These are phyloP conservation scores for Citeromyces siamensis DNA, from an alignment of 1,139 yeast species.

Conservation along the genomic window DNA sequence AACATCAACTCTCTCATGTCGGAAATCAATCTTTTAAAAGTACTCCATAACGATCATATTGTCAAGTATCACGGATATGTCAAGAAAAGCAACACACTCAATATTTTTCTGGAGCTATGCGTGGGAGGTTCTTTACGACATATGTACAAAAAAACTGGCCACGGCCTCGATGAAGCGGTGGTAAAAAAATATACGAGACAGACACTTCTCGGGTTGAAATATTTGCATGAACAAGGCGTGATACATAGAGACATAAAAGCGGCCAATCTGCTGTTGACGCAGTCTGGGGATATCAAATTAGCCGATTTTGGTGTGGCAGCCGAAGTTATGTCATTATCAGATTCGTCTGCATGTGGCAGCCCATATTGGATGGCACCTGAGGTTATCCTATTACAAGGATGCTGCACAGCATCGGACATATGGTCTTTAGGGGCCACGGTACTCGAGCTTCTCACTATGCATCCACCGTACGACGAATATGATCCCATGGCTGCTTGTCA, in stretches of 20 bases:
- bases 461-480: slow-evolving; percentile 78
- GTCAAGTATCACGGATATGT: slow-evolving; percentile 88
- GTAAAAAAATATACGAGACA: slow-evolving; percentile 53
- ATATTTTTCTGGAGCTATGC: slow-evolving; percentile 73
- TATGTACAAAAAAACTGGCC: slow-evolving; percentile 43
- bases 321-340: slow-evolving; percentile 20
- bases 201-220: slow-evolving; percentile 61
- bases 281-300: slow-evolving; percentile 46
- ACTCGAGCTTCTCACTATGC: slow-evolving; percentile 73
- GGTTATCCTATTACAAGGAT: slow-evolving; percentile 64
- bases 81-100: slow-evolving; percentile 50
- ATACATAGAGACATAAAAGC: slow-evolving; percentile 75
- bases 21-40: slow-evolving; percentile 79
- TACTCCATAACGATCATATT: slow-evolving; percentile 72
- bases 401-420: slow-evolving; percentile 77
- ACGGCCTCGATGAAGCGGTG: slow-evolving; percentile 39
- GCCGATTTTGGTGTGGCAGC: slow-evolving; percentile 81
- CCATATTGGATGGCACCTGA: slow-evolving; percentile 92
- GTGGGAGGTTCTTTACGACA: slow-evolving; percentile 77
- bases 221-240: slow-evolving; percentile 60
- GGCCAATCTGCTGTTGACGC: slow-evolving; percentile 57
- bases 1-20: slow-evolving; percentile 34
- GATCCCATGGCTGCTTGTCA: slow-evolving; percentile 84
- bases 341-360: slow-evolving; percentile 40
- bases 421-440: slow-evolving; percentile 97